phyloP scores from a whole-genome alignment of 2,329 filamentous ascomycete genomes.

The Pyrenochaeta sp. region DNA sequence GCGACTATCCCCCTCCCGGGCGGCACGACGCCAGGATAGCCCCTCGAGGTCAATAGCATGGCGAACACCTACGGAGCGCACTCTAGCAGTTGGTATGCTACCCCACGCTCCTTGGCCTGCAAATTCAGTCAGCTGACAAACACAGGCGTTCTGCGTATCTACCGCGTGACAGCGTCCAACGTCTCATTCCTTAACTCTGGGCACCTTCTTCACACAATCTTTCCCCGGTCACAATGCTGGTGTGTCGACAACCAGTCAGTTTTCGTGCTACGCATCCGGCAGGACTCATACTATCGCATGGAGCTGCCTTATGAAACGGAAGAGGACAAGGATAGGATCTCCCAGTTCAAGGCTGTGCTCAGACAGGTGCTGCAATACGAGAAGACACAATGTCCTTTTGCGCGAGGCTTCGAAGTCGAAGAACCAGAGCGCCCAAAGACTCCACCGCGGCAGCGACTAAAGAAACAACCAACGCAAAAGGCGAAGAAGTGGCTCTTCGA shows the following conservation, averaged over 20 bases:
- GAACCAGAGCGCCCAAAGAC: conserved; percentile 74
- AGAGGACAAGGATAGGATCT: conserved; percentile 70
- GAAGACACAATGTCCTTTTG: conserved; percentile 86
- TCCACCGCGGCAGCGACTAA: conserved; percentile 58
- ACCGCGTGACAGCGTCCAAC: conserved; percentile 79
- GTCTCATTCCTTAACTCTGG: conserved; percentile 90
- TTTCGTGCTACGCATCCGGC: conserved; percentile 86
- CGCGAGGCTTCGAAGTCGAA: conserved; percentile 76
- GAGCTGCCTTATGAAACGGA: conserved; percentile 75
- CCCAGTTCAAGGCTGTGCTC: conserved; percentile 74
- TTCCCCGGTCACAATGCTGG: conserved; percentile 93
- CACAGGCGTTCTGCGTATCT: conserved; percentile 78
- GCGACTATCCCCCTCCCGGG: conserved; percentile 46
- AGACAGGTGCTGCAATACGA: conserved; percentile 82
- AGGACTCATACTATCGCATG: conserved; percentile 88
- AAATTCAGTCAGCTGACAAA: conserved; percentile 11
- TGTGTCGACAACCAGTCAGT: conserved; percentile 84
- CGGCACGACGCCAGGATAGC: conserved; percentile 48
- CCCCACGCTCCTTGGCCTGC: neutral
- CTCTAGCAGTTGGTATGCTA: conserved; percentile 75
- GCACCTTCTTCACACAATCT: conserved; percentile 81
- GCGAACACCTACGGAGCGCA: conserved; percentile 79
- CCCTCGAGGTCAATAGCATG: conserved; percentile 72
- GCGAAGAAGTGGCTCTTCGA: conserved; percentile 61
- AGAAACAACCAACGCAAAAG: conserved; percentile 65